These are phyloP conservation scores for Calocybe indica DNA, from an alignment of 768 basidiomycete genomes.

Conservation along the genomic window DNA sequence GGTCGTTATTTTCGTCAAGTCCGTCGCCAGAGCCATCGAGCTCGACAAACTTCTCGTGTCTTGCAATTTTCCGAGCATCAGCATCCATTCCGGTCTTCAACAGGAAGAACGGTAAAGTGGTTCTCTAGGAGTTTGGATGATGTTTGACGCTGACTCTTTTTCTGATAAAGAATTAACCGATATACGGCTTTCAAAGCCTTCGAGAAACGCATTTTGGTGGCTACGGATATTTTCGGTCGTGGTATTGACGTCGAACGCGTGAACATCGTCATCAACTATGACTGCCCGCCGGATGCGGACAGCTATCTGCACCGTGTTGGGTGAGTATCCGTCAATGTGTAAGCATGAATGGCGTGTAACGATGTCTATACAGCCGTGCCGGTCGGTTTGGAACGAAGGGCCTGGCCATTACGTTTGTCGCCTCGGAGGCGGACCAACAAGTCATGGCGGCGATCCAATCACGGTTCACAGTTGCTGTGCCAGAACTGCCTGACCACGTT, in stretches of 20 bases:
- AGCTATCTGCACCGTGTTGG: conserved; percentile 98
- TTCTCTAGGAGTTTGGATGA: conserved; percentile 18
- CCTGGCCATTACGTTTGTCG: conserved; percentile 95
- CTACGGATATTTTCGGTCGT: conserved; percentile 98
- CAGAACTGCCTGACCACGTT: conserved; percentile 90
- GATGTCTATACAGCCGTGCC: conserved; percentile 62
- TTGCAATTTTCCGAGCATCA: conserved; percentile 98
- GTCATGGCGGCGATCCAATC: conserved; percentile 95
- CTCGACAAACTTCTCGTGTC: conserved; percentile 93
- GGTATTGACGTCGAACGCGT: conserved; percentile 99
- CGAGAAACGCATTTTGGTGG: conserved; percentile 98
- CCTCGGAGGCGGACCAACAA: conserved; percentile 87
- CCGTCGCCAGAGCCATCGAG: conserved; percentile 93
- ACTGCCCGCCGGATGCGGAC: conserved; percentile 95
- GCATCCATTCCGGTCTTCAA: conserved; percentile 89
- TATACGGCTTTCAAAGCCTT: conserved; percentile 99
- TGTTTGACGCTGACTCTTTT: conserved; percentile 5
- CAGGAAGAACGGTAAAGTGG: conserved; percentile 85
- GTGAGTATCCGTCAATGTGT: conserved; percentile 31
- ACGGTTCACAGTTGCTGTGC: conserved; percentile 95
- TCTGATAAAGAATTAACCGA: conserved; percentile 66
- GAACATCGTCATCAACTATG: conserved; percentile 99
- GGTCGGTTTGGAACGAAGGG: conserved; percentile 99
- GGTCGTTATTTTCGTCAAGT: conserved; percentile 99
- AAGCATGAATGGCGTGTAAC: neutral